A percentile compares a stretch with the other conserved stretches of the same genome.
These are phyloP conservation scores for Paecilomyces niveus DNA, from an alignment of 2,329 filamentous ascomycete genomes.

Conservation along the genomic window DNA sequence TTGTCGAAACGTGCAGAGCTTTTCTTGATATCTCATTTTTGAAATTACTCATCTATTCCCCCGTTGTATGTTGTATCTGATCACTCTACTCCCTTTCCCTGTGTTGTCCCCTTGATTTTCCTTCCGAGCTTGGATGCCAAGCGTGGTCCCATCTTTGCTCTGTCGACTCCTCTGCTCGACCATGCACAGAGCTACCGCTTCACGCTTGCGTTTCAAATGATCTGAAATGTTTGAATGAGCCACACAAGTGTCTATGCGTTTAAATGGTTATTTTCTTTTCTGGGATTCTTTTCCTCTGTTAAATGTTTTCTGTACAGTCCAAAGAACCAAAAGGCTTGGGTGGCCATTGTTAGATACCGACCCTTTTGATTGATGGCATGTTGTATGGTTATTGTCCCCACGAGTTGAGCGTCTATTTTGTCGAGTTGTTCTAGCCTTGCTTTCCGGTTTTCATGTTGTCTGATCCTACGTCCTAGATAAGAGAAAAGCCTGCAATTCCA, in stretches of 20 bases:
- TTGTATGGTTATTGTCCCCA: not conserved
- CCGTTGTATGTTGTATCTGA: not conserved
- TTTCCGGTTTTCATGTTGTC: too few relatives aligned
- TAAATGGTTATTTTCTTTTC: not conserved
- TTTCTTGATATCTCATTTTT: not conserved
- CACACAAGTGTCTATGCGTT: not conserved
- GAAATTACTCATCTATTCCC: not conserved
- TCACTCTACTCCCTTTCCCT: not conserved
- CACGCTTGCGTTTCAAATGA: not conserved
- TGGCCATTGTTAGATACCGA: not conserved
- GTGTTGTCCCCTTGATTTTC: not conserved
- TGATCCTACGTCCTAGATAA: too few relatives aligned
- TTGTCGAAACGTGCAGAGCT: not conserved
- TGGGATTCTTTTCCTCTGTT: not conserved
- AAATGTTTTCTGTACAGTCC: not conserved
- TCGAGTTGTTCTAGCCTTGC: not conserved
- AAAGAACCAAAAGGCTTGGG: not conserved
- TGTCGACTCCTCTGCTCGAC: not conserved
- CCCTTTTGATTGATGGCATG: not conserved
- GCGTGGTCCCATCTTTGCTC: not conserved
- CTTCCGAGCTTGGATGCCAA: not conserved
- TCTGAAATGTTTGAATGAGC: not conserved
- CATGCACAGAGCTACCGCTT: not conserved
- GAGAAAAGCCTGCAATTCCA: too few relatives aligned
- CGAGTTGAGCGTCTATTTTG: not conserved